Evolutionary conservation across 495 filamentous ascomycete genomes (phyloP).

Genomic region (Oleoguttula mirabilis): DNA sequence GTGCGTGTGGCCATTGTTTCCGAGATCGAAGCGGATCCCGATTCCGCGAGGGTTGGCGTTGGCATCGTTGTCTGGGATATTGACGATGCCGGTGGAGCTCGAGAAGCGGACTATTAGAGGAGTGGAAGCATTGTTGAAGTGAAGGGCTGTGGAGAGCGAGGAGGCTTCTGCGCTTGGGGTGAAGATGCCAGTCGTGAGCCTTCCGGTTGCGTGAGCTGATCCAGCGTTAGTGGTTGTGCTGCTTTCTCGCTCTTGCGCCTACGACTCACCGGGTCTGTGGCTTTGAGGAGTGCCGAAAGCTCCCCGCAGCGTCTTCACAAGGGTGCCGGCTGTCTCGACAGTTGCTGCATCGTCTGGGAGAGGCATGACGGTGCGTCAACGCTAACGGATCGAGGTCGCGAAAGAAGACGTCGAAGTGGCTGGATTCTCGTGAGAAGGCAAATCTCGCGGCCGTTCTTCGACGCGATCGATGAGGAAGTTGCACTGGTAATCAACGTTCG

Average conservation of each 20-base stretch:
- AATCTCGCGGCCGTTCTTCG: too few relatives aligned
- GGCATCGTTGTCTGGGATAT: constrained; percentile 41
- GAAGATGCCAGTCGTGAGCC: constrained; percentile 40
- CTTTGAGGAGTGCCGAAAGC: constrained; percentile 37
- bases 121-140: constrained; percentile 38
- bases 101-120: constrained; percentile 42
- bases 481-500: too few relatives aligned
- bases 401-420: too few relatives aligned
- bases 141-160: constrained; percentile 36
- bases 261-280: constrained; percentile 35
- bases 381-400: too few relatives aligned
- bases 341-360: constrained; percentile 21
- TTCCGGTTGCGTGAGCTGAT: constrained; percentile 44
- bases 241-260: too few relatives aligned
- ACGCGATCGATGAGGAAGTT: too few relatives aligned
- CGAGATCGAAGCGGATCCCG: constrained; percentile 1
- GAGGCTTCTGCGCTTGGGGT: constrained; percentile 33
- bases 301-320: constrained; percentile 24
- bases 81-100: constrained; percentile 40
- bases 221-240: too few relatives aligned
- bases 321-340: constrained; percentile 31
- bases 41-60: constrained; percentile 26
- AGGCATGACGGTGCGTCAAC: background rate
- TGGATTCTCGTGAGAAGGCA: too few relatives aligned
- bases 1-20: constrained; percentile 35